Evolutionary conservation across 2,329 filamentous ascomycete genomes (phyloP).

Genomic region (Talaromyces sp.): DNA sequence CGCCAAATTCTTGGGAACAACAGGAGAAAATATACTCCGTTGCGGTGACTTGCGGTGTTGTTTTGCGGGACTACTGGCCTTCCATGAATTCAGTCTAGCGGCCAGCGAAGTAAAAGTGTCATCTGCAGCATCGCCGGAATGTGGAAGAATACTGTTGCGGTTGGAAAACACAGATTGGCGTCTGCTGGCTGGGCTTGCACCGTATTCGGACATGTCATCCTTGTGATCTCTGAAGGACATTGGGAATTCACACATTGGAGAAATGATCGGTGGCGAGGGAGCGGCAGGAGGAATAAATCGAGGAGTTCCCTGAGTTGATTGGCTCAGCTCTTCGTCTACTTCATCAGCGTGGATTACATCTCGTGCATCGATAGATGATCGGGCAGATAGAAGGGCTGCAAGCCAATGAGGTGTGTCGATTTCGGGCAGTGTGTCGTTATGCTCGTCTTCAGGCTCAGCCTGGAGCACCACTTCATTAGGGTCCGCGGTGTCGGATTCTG

Average conservation of each 20-base stretch:
- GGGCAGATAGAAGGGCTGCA: not conserved
- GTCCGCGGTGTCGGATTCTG: not conserved
- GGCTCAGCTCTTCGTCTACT: not conserved
- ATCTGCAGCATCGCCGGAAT: conserved; percentile 21
- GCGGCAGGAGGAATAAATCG: conserved; percentile 20
- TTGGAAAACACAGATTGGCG: conserved; percentile 13
- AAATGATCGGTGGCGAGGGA: conserved; percentile 23
- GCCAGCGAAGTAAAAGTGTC: conserved; percentile 64
- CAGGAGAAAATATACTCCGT: conserved; percentile 27
- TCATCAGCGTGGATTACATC: conserved; percentile 7
- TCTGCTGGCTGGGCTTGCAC: conserved; percentile 21
- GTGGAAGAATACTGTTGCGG: conserved; percentile 15
- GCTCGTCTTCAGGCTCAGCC: conserved; percentile 1
- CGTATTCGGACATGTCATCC: conserved; percentile 29
- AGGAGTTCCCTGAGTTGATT: not conserved
- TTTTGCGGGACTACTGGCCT: conserved; percentile 55
- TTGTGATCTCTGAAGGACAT: conserved; percentile 22
- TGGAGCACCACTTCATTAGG: not conserved
- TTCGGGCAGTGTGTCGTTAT: conserved; percentile 2
- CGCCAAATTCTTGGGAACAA: conserved; percentile 11
- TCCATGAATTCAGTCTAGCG: conserved; percentile 61
- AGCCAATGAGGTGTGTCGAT: not conserved
- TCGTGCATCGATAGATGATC: conserved; percentile 5
- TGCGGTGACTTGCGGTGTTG: conserved; percentile 26
- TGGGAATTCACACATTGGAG: conserved; percentile 10